A percentile compares a stretch with the other conserved stretches of the same genome.
Evolutionary conservation across 2,329 filamentous ascomycete species (phyloP).

Genomic region (Curvularia hawaiiensis): DNA sequence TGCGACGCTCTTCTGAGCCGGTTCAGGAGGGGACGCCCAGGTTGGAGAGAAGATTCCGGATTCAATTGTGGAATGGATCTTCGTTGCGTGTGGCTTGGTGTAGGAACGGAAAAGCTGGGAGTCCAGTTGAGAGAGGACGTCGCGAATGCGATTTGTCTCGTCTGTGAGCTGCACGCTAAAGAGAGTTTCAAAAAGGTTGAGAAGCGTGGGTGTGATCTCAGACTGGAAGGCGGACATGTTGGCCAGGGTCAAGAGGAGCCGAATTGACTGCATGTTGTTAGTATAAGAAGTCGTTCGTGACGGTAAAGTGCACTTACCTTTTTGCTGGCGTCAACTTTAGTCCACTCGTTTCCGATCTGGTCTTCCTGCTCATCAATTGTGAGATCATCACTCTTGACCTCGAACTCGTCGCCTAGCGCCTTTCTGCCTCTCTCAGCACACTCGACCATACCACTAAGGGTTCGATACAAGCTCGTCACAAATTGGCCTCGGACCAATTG

Average conservation of each 20-base stretch:
- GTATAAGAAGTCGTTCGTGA: background rate
- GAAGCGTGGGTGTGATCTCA: constrained; percentile 84
- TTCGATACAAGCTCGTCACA: constrained; percentile 91
- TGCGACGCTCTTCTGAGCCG: constrained; percentile 31
- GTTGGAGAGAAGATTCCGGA: constrained; percentile 71
- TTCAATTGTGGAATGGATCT: constrained; percentile 71
- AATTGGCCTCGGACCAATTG: constrained; percentile 93
- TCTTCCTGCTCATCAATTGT: constrained; percentile 42
- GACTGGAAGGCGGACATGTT: constrained; percentile 85
- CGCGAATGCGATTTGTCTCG: constrained; percentile 87
- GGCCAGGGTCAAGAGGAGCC: constrained; percentile 90
- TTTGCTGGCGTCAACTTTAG: constrained; percentile 43
- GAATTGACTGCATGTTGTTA: constrained; percentile 68
- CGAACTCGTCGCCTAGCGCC: constrained; percentile 62
- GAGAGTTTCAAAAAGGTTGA: constrained; percentile 88
- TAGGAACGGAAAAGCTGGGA: constrained; percentile 90
- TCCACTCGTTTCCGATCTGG: constrained; percentile 32
- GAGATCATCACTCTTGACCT: constrained; percentile 58
- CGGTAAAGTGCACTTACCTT: constrained; percentile 32
- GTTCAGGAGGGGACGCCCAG: constrained; percentile 69
- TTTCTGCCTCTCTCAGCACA: constrained; percentile 81
- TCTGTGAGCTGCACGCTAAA: constrained; percentile 95
- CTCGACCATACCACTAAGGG: constrained; percentile 93
- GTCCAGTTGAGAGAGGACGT: constrained; percentile 90
- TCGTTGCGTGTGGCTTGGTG: constrained; percentile 65